Percentiles rank a stretch among this genome's conserved stretches.
Evolutionary conservation across 1,284 basidiomycete genomes (phyloP).

Genomic region (Ustilago trichophora): DNA sequence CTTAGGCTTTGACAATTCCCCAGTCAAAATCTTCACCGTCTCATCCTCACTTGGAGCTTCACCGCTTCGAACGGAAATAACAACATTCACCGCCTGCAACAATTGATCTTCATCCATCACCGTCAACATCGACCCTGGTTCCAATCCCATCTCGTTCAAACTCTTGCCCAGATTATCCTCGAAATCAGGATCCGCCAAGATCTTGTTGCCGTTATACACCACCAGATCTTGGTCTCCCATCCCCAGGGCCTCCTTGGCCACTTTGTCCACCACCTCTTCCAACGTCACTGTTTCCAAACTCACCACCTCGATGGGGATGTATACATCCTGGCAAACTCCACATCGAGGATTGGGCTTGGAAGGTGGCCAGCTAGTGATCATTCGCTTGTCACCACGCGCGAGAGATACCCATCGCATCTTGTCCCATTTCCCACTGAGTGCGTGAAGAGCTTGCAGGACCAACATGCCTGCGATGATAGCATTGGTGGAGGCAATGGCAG

Average conservation of each 20-base stretch:
- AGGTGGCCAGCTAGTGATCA: conserved; percentile 32
- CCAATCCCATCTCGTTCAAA: conserved; percentile 75
- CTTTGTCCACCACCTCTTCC: conserved; percentile 74
- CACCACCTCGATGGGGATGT: conserved; percentile 72
- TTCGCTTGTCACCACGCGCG: conserved; percentile 27
- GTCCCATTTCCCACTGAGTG: conserved; percentile 70
- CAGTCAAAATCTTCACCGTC: conserved; percentile 7
- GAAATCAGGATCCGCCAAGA: conserved; percentile 87
- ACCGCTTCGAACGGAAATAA: conserved; percentile 18
- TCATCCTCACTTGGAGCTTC: conserved; percentile 65
- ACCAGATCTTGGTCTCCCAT: conserved; percentile 65
- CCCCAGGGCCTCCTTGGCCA: conserved; percentile 70
- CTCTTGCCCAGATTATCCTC: conserved; percentile 81
- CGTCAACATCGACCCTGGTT: conserved; percentile 80
- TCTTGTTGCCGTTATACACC: conserved; percentile 79
- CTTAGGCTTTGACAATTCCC: conserved; percentile 10
- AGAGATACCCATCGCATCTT: conserved; percentile 45
- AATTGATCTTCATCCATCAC: conserved; percentile 81
- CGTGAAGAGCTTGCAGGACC: conserved; percentile 88
- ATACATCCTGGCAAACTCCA: conserved; percentile 85
- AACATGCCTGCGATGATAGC: conserved; percentile 94
- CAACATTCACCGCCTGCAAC: conserved; percentile 46
- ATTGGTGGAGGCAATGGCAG: conserved; percentile 98
- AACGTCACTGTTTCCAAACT: conserved; percentile 78
- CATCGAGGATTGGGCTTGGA: conserved; percentile 69